Evolutionary conservation across 371 early-diverging fungal species (phyloP).

Genomic region (Conidiobolus incongruus): DNA sequence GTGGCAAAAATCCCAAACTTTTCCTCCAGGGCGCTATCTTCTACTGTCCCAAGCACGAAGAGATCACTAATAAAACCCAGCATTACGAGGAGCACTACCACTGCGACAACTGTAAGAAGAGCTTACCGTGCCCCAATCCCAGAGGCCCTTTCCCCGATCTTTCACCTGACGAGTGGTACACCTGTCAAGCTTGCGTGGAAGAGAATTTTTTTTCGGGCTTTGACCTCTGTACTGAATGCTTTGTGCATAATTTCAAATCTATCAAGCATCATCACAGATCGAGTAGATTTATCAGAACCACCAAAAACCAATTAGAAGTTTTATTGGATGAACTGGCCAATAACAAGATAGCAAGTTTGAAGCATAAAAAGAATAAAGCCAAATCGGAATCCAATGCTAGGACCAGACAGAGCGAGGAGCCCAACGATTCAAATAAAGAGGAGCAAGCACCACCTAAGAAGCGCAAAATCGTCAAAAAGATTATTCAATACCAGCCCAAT

Average conservation of each 20-base stretch:
- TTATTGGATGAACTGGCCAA: not conserved
- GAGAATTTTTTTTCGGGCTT: conserved; percentile 39
- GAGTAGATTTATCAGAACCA: not conserved
- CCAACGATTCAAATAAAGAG: not conserved
- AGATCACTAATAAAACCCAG: conserved; percentile 13
- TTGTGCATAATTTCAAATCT: not conserved
- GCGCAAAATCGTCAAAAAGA: conserved; percentile 9
- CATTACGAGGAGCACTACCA: not conserved
- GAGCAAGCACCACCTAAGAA: not conserved
- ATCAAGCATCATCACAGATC: not conserved
- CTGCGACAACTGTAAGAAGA: not conserved
- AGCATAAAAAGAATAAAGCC: not conserved
- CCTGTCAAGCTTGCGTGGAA: conserved; percentile 33
- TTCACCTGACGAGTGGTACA: conserved; percentile 36
- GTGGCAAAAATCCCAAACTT: conserved; percentile 37
- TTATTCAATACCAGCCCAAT: conserved; percentile 3
- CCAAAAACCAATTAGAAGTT: conserved; percentile 4
- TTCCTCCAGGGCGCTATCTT: conserved; percentile 63
- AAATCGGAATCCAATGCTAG: not conserved
- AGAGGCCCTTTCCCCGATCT: conserved; percentile 20
- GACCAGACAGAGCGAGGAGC: not conserved
- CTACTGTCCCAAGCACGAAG: conserved; percentile 65
- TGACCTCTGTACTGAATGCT: conserved; percentile 32
- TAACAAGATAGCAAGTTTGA: not conserved
- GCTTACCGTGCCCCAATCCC: not conserved